phyloP scores from a whole-genome alignment of 129 eudicot genomes.

The Mikania micrantha region DNA sequence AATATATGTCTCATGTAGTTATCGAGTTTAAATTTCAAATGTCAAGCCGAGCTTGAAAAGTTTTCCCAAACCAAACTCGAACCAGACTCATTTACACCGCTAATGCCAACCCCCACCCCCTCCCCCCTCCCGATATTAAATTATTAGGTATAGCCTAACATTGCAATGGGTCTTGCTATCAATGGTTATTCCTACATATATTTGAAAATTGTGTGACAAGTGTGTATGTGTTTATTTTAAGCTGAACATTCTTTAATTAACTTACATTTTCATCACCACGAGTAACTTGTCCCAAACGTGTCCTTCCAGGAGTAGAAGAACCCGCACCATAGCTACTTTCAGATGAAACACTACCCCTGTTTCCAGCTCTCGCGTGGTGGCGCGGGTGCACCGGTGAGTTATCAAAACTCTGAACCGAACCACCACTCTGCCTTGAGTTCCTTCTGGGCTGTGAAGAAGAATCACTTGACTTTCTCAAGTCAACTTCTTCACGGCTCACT shows the following conservation, averaged over 20 bases:
- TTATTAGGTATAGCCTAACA: no score
- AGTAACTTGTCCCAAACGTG: conserved; percentile 57
- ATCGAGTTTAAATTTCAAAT: no score
- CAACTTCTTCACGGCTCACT: conserved; percentile 28
- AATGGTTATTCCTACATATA: not conserved
- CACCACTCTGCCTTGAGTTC: conserved; percentile 39
- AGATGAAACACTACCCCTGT: conserved; percentile 39
- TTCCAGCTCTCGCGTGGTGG: conserved; percentile 41
- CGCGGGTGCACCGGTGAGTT: conserved; percentile 59
- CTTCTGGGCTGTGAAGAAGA: conserved; percentile 41
- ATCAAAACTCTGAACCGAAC: conserved; percentile 60
- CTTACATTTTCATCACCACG: conserved; percentile 75
- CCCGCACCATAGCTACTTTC: conserved; percentile 58
- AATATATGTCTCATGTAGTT: no score
- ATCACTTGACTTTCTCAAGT: conserved; percentile 20
- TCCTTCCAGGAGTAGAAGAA: conserved; percentile 75
- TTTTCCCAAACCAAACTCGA: no score
- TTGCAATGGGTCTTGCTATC: no score
- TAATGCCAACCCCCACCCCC: no score
- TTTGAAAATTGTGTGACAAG: not conserved
- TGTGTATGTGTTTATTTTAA: not conserved
- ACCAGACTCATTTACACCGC: no score
- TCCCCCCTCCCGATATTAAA: no score
- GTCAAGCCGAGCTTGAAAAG: no score
- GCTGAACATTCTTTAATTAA: not conserved